Evolutionary conservation across 805 yeast species (phyloP).

Genomic region (Teunomyces lycoperdinae): DNA sequence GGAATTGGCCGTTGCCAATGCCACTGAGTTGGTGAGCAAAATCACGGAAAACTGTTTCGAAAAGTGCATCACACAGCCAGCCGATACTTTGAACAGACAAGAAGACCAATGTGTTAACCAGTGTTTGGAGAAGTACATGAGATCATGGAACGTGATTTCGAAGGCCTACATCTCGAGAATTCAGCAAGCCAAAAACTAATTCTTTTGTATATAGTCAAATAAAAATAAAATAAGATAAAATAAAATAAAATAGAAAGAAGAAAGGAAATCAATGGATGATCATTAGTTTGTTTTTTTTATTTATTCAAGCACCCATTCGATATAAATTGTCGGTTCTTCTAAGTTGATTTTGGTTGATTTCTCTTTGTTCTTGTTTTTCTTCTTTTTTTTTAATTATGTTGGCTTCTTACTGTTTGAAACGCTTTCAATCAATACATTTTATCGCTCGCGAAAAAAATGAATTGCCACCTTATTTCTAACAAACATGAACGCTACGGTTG

Average conservation of each 20-base stretch:
- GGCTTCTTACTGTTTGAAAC: background rate
- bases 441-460: background rate
- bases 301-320: no score
- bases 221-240: background rate
- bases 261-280: background rate
- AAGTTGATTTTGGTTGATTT: no score
- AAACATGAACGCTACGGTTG: constrained; percentile 44
- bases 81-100: constrained; percentile 40
- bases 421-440: background rate
- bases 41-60: constrained; percentile 85
- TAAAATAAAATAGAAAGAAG: background rate
- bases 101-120: constrained; percentile 70
- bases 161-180: constrained; percentile 74
- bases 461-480: background rate
- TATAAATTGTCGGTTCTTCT: no score
- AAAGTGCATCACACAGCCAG: constrained; percentile 68
- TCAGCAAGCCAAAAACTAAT: constrained; percentile 39
- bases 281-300: no score
- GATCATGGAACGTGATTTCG: constrained; percentile 85
- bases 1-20: constrained; percentile 90
- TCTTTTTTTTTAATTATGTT: no score
- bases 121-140: constrained; percentile 85
- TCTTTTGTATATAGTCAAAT: background rate
- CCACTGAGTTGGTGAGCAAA: constrained; percentile 80
- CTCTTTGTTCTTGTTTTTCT: no score